These are phyloP conservation scores for Chlorella sp. DNA, from an alignment of 139 green algal species.

Conservation along the genomic window DNA sequence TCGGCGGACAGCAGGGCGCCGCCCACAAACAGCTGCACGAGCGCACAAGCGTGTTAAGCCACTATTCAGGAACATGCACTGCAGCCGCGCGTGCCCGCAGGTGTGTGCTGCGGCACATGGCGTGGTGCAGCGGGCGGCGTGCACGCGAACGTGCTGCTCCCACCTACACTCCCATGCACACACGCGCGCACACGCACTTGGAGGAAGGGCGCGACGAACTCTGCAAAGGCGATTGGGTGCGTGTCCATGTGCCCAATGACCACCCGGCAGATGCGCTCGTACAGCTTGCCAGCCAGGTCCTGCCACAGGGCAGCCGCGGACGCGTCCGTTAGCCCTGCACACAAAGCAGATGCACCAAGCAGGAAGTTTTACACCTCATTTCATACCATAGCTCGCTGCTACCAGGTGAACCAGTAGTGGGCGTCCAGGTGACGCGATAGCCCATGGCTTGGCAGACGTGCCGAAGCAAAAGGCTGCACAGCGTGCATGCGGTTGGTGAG, in stretches of 20 bases:
- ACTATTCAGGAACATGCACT: neutral
- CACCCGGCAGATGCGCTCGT: conserved; percentile 24
- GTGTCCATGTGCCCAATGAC: conserved; percentile 39
- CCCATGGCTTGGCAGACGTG: too few species aligned
- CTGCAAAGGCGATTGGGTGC: conserved; percentile 39
- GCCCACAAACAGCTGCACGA: conserved; percentile 5
- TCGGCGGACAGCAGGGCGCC: conserved; percentile 1
- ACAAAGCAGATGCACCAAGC: neutral
- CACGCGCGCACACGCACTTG: conserved; percentile 1
- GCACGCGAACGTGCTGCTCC: neutral
- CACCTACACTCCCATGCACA: neutral
- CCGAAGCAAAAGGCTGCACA: too few species aligned
- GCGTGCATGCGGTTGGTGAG: too few species aligned
- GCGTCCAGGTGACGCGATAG: too few species aligned
- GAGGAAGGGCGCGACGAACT: conserved; percentile 54
- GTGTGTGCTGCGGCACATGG: neutral
- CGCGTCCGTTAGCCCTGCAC: neutral
- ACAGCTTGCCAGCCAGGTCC: conserved; percentile 28
- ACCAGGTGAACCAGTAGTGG: too few species aligned
- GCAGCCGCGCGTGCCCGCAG: too few species aligned
- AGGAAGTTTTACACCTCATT: too few species aligned
- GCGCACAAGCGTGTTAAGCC: neutral
- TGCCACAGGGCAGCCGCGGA: conserved; percentile 5
- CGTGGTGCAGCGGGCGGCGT: neutral
- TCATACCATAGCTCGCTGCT: too few species aligned